Evolutionary conservation across 441 rosid genomes (phyloP), one percentile per base, ranked within the genome.

Genomic region (Euphorbia schlechtendalii): DNA sequence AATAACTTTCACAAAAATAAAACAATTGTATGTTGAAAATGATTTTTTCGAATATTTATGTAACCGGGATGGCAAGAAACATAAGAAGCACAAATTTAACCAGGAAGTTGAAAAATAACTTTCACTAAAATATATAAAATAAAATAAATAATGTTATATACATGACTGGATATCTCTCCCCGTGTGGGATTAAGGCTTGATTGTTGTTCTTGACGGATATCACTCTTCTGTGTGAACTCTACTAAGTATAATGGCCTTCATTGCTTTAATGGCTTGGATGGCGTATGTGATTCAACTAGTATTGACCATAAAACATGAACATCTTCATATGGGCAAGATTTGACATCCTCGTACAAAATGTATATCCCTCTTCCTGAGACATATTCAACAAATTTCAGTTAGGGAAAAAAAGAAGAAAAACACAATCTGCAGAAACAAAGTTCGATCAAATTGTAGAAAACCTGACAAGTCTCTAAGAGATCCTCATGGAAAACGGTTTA

Each of bases 241-340:
- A 46, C 25, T 48, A 38, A 17, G 28, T 15, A n/a, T 48, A 17
- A 9, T 3, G 53, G 34, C 58, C 46, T 73, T 84, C 76, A 79
- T 25, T 73, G 75, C 68, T 85, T 90, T 22, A 72, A 61, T 64
- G 85, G 84, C 77, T 80, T 61, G 60, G 83, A 60, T 30, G 86
- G 80, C 64, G 82, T 54, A 55, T 82, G 81, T 52, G 97, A 83
- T 57, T 91, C 96, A 76, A 91, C 96, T 13, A 91, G 78, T 68
- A 91, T 91, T 55, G 94, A 88, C 97, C 96, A 91, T 59, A 91
- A 76, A 9, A 91, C 90, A 56, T 91, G 97, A 57, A 91, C 96
- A 76, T 88, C 96, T 84, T 91, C 96, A 27, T 76, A 91, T 17
- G 89, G 92, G 73, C 96, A 91, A 32, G 97, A 91, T 73, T 91